Evolutionary conservation across 192 early-diverging fungal species (phyloP), one percentile per base, ranked within the genome.

Genomic region (Linnemannia schmuckeri): DNA sequence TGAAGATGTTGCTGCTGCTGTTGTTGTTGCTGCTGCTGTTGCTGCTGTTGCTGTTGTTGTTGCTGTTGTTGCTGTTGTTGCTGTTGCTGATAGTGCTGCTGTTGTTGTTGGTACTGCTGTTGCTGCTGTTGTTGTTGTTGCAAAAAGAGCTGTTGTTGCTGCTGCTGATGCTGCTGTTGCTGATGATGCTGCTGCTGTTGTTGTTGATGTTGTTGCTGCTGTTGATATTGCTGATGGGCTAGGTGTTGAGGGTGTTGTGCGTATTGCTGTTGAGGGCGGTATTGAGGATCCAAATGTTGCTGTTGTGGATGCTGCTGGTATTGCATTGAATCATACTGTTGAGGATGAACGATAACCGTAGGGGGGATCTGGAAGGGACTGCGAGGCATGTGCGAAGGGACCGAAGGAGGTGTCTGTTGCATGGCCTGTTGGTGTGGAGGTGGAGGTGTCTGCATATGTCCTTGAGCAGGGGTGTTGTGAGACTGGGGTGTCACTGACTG

Each of bases 291-390:
- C 22, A 85, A 24, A 63, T 79, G 78, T 35, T 66, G 76, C 46
- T 79, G 78, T 6, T 74, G 75, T 0, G 47, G 38, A 42, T 78
- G 68, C 8, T 70, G 54, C 54, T 85, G 85, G 37, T 87, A 81
- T 20, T 9, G 76, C 74, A 85, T 76, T 20, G 57, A 33, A 40
- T 77, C 75, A 35, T 87, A 87, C 52, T 71, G 79, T 18, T 87
- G 85, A 72, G 85, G 75, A 22, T 87, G 79, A 1, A 87, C 80
- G 10, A 87, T 79, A 22, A 87, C 85, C 24, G 70, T 87, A 12
- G 85, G 80, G 0, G 83, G 83, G 24, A 87, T 80, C 49, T 87
- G 79, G 79, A 77, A 87, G 8, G 85, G 79, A 30, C 85, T 87
- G 13, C 85, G 85, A 24, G 79, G 71, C 33, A 87, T 74, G 47